Evolutionary conservation across 164 flowering plant species (phyloP), one percentile per base, ranked within the genome.

Genomic region (Cinnamomum chago): DNA sequence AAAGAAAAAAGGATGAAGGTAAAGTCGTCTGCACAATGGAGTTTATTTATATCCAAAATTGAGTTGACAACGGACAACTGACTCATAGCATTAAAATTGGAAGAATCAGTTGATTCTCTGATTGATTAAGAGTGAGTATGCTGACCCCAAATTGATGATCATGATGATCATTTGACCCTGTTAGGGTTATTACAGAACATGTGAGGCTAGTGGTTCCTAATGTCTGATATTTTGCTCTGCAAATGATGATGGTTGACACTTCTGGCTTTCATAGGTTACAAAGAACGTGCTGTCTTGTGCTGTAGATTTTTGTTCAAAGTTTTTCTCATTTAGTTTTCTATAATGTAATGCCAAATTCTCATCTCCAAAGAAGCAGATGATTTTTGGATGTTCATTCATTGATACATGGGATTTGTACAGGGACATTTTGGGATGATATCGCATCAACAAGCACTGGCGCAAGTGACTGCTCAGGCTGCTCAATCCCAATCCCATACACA

Each of bases 361-460:
- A 20, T 55, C 60, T 55, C 60, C 60, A 67, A 67, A 17, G 50
- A 24, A 28, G 27, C 50, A 33, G 20, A 17, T 67, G 20, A 17
- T 1, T 33, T 28, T 67, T 33, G 50, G n/a, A 40, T 67, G 50
- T n/a, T 68, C 28, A 68, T 68, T 47, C 51, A 47, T 23, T 75
- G 70, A 70, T 24, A 67, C 9, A 18, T 68, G 50, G 66, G 40
- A 55, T 72, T 50, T 35, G 7, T 81, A 72, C 82, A 92, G 98
- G 87, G 97, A 35, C 93, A 89, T 6, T 89, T 92, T 80, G 95
- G 93, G 69, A 55, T 95, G 47, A 92, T 95, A 81, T 90, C 98
- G 24, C 98, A 92, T 79, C 99, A 92, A 75, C 96, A 95, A 58
- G 98, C 97, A 13, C 74, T 95, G 83, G 99, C 98, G 3, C 95